Evolutionary conservation across 306 rosid species (phyloP), one percentile per base, ranked within the genome.

Genomic region (Castanea crenata): DNA sequence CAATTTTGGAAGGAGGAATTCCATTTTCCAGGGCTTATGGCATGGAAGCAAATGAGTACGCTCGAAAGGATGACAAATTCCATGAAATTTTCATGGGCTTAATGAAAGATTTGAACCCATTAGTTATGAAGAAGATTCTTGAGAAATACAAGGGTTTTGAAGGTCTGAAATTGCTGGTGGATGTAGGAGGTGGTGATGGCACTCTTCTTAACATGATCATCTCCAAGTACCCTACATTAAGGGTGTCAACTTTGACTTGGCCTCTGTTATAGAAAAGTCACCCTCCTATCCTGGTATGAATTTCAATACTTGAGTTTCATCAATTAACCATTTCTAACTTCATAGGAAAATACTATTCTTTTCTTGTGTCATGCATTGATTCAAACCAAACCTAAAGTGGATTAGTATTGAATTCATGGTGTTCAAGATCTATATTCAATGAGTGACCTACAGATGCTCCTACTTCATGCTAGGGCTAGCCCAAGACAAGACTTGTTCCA

Each of bases 191-290:
- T 67, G 76, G 76, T 5, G 82, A 73, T 46, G 82, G 74, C 15
- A 56, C 61, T 31, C 25, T 65, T 35, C 79, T 80, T 34, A 73
- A 80, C 71, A 84, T 35, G 79, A 84, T 80, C 44, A 38, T 76
- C 76, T 72, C 77, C 63, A 76, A 65, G 70, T 56, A 76, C 82
- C 84, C 84, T 80, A 11, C 76, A 4, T 76, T 67, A 76, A 64
- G 69, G 82, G 76, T 46, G 69, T 76, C 79, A 76, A 80, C 87
- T 84, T 57, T 76, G 87, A 80, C 69, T 73, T 84, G 73, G 25
- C 84, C 49, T 7, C 73, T 6, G 34, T 84, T 19, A 18, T 73
- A 7, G 74, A 73, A 5, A 80, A 57, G 2, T 76, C 74, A 15
- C 63, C 87, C 54, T 20, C 54, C 51, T 57, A 71, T 76, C 73